Conservation (phyloP, 768 basidiomycete species). For the Tulasnella sp. region DNA sequence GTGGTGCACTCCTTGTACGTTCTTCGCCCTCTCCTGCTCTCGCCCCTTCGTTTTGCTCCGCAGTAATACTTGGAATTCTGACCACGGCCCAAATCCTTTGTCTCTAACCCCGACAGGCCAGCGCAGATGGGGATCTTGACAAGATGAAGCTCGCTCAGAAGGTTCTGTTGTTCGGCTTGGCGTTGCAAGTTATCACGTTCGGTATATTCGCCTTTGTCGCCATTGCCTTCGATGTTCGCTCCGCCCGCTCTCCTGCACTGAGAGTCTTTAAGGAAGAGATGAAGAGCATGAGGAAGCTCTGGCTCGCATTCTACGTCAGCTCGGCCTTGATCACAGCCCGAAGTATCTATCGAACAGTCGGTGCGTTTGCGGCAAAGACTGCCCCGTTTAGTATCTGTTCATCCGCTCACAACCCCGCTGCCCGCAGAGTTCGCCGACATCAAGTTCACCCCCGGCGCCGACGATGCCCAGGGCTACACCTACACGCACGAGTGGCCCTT, state of each 20-base stretch:
- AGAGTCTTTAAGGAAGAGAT: constrained; percentile 9
- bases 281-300: constrained; percentile 30
- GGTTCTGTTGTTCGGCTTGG: constrained; percentile 34
- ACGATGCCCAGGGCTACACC: constrained; percentile 30
- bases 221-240: constrained; percentile 30
- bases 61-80: constrained; percentile 12
- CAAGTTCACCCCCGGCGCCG: constrained; percentile 15
- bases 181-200: constrained; percentile 35
- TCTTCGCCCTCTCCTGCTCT: not conserved
- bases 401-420: not conserved
- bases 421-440: constrained; percentile 34
- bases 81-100: not conserved
- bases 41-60: constrained; percentile 2
- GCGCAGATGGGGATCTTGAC: constrained; percentile 12
- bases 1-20: constrained; percentile 23
- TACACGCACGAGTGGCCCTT: constrained; percentile 36
- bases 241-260: constrained; percentile 1
- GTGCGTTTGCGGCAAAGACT: not conserved
- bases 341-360: constrained; percentile 35
- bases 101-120: not conserved
- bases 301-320: constrained; percentile 35
- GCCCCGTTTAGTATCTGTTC: not conserved
- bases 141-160: constrained; percentile 7
- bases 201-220: constrained; percentile 33
- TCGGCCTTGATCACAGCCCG: constrained; percentile 31